A percentile compares a stretch with the other conserved stretches of the same genome.
Evolutionary conservation across 1,139 yeast genomes (phyloP).

Genomic region (Suhomyces ambrosiae): DNA sequence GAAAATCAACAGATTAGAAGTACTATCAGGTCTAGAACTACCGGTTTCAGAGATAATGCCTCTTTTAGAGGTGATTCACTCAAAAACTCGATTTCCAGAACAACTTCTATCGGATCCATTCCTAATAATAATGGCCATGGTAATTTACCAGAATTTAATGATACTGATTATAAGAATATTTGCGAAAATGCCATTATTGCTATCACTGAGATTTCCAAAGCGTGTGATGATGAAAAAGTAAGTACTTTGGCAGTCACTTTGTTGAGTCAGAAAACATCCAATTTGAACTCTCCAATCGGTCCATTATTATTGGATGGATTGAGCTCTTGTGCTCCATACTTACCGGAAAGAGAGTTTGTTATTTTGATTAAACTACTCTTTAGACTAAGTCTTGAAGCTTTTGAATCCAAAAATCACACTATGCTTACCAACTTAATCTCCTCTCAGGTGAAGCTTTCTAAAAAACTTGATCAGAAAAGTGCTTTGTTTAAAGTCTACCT

Average conservation of each 20-base stretch:
- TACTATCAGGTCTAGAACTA: conserved; percentile 24
- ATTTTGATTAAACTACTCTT: conserved; percentile 54
- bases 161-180: conserved; percentile 35
- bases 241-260: conserved; percentile 83
- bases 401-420: conserved; percentile 32
- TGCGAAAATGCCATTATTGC: conserved; percentile 71
- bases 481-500: conserved; percentile 62
- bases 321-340: conserved; percentile 57
- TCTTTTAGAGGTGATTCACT: conserved; percentile 15
- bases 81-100: conserved; percentile 20
- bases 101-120: conserved; percentile 22
- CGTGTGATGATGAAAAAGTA: conserved; percentile 72
- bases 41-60: conserved; percentile 17
- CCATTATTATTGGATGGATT: conserved; percentile 56
- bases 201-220: conserved; percentile 67
- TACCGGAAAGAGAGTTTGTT: conserved; percentile 61
- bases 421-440: conserved; percentile 41
- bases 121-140: conserved; percentile 13
- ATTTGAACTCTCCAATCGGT: conserved; percentile 32
- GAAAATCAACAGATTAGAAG: conserved; percentile 23
- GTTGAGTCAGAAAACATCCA: conserved; percentile 67
- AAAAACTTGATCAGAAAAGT: conserved; percentile 37
- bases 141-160: conserved; percentile 25
- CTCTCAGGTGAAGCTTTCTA: conserved; percentile 58
- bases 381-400: conserved; percentile 37